Base-by-base conservation (phyloP, 148 eudicot genomes). In the Rhododendron mucronatum region DNA sequence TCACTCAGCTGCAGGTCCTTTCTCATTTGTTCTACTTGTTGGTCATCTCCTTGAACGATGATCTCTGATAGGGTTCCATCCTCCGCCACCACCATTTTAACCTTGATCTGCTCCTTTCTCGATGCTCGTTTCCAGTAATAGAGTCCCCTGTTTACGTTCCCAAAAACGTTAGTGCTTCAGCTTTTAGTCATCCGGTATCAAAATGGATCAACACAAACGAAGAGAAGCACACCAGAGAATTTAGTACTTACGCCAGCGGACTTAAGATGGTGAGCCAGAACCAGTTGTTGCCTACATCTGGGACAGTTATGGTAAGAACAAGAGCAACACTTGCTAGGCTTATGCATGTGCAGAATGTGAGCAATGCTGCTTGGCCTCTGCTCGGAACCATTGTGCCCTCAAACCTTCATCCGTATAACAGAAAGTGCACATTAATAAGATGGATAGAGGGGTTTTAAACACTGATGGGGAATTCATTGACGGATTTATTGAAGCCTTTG, bases 311-410 rank as follows among this genome's bases (percentile, higher is more conserved):
- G 48, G 99, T 96, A 21, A 96, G 96, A 87, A 95, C 99, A n/a
- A 96, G 98, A 74, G 90, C 95, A 5, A 96, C 97, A 83, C 99
- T 96, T 48, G 92, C 99, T 37, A 96, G 91, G 88, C 99, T 96
- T 79, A 96, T 94, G 87, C 99, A 95, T 57, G 99, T 96, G 91
- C 98, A 96, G 89, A 96, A 95, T 20, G 98, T 95, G 59, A 96
- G 92, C 84, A 95, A 88, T 82, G 98, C 99, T 73, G 99, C 99
- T 92, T 96, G 97, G 26, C 97, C 93, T 83, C 97, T 90, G 93
- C 95, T 96, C 21, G 98, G 99, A 47, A 91, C 93, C 99, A 96
- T 96, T 89, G 85, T 92, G 51, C 98, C 99, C 88, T 96, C 99
- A 82, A 96, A 96, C 65, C 98, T 96, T 90, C 71, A 84, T 45